These are phyloP conservation scores for Polytolypa hystricis DNA, from an alignment of 2,329 filamentous ascomycete species.

Conservation along the genomic window DNA sequence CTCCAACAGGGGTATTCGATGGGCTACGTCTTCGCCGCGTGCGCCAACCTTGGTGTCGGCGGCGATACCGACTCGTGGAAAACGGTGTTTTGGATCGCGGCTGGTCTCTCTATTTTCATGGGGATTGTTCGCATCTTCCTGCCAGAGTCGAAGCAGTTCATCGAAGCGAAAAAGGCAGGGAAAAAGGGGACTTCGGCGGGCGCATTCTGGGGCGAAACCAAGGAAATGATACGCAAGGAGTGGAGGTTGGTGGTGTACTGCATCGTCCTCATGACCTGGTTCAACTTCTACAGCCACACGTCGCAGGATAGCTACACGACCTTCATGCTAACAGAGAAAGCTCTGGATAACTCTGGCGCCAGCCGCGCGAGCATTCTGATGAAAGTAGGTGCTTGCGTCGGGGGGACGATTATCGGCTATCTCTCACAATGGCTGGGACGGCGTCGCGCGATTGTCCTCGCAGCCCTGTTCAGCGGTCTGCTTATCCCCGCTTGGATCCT, in stretches of 20 bases:
- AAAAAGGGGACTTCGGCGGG: constrained; percentile 34
- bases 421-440: constrained; percentile 64
- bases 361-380: constrained; percentile 69
- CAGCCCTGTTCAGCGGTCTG: constrained; percentile 54
- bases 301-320: constrained; percentile 74
- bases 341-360: constrained; percentile 51
- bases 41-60: constrained; percentile 41
- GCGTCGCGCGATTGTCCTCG: constrained; percentile 42
- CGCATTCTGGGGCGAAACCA: constrained; percentile 59
- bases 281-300: constrained; percentile 66
- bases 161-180: constrained; percentile 54
- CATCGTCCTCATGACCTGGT: constrained; percentile 66
- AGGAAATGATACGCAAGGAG: constrained; percentile 54
- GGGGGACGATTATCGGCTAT: constrained; percentile 63
- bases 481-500: constrained; percentile 71
- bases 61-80: constrained; percentile 74
- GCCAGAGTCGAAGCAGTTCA: constrained; percentile 71
- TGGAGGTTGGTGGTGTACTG: constrained; percentile 73
- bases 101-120: constrained; percentile 66
- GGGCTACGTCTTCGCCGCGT: constrained; percentile 52
- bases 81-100: constrained; percentile 82
- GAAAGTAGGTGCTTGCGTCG: constrained; percentile 66
- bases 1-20: constrained; percentile 56
- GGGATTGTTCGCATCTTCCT: constrained; percentile 68
- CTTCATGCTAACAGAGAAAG: constrained; percentile 65